Conservation (phyloP, 306 rosid species). For the Lotus japonicus region DNA sequence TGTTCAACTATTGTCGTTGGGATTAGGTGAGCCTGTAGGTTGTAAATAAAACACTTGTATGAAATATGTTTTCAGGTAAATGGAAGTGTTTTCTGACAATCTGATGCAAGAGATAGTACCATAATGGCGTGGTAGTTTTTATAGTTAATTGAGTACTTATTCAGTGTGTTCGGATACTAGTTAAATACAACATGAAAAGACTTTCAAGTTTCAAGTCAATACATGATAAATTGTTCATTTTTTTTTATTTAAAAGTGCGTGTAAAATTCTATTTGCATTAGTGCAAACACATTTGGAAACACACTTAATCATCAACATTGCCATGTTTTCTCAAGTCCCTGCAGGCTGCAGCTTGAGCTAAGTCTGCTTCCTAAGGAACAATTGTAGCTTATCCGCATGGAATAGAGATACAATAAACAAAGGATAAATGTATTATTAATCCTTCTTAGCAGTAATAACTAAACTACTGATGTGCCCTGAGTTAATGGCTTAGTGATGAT, state of each 20-base stretch:
- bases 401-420: neutral
- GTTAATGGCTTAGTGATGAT: neutral
- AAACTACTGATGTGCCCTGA: neutral
- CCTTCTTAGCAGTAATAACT: neutral
- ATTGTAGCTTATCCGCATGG: neutral
- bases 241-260: too few species aligned
- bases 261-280: too few species aligned
- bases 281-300: too few species aligned
- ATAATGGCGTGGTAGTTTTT: neutral
- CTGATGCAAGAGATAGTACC: neutral
- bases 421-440: neutral
- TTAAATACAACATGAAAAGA: too few species aligned
- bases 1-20: neutral
- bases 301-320: neutral
- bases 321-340: neutral
- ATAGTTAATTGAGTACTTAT: neutral
- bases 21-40: neutral
- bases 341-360: neutral
- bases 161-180: too few species aligned
- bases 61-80: conserved; percentile 27
- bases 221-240: too few species aligned
- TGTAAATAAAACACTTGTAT: conserved; percentile 5
- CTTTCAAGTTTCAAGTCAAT: too few species aligned
- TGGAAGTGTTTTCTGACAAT: neutral
- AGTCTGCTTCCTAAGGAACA: neutral